Percentiles rank a stretch among this genome's conserved stretches.
Evolutionary conservation across 2,329 filamentous ascomycete genomes (phyloP).

Genomic region (Apiospora arundinis): DNA sequence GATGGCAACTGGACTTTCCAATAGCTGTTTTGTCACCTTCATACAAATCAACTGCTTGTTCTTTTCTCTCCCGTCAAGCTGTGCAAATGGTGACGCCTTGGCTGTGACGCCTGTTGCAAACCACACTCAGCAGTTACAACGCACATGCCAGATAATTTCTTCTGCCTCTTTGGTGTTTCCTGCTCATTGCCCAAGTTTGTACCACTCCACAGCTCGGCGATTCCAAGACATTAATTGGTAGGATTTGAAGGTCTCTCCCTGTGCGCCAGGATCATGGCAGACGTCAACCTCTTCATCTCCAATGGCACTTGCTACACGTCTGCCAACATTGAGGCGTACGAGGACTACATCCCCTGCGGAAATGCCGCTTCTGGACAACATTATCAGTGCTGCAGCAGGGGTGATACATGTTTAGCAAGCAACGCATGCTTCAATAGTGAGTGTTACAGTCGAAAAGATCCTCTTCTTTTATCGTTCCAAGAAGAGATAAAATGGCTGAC

Average conservation of each 20-base stretch:
- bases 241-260: neutral
- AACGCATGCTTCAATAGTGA: constrained; percentile 30
- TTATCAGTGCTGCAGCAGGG: constrained; percentile 32
- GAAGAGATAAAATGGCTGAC: neutral
- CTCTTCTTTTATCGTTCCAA: neutral
- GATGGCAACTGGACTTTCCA: neutral
- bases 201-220: neutral
- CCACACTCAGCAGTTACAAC: neutral
- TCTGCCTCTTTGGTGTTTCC: neutral
- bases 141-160: neutral
- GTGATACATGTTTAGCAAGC: constrained; percentile 31
- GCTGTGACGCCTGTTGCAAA: neutral
- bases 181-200: neutral
- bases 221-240: no score
- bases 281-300: constrained; percentile 22
- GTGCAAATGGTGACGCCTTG: neutral
- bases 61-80: neutral
- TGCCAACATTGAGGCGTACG: constrained; percentile 25
- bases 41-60: neutral
- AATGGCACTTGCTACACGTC: constrained; percentile 33
- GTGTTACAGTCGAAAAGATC: constrained; percentile 31
- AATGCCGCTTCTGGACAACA: constrained; percentile 28
- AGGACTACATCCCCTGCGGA: constrained; percentile 33
- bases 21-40: neutral
- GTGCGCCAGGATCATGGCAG: constrained; percentile 15